Conservation (phyloP, 768 basidiomycete genomes). For the Postia placenta region DNA sequence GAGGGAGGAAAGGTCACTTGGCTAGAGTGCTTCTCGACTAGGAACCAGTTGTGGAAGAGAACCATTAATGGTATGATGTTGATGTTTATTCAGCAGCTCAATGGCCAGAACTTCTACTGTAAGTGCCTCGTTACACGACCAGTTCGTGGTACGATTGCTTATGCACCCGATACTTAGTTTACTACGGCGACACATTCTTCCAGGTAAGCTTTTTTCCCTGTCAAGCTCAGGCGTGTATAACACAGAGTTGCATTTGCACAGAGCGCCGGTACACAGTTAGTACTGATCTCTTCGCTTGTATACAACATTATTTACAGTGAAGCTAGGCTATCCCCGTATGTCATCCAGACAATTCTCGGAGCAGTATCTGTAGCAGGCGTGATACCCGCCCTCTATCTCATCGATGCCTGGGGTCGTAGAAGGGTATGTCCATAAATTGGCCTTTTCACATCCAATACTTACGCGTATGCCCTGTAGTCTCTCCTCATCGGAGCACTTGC, state of each 20-base stretch:
- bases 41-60: conserved; percentile 66
- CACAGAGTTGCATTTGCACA: no score
- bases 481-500: conserved; percentile 57
- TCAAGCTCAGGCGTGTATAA: no score
- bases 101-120: conserved; percentile 82
- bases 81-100: conserved; percentile 75
- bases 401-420: conserved; percentile 70
- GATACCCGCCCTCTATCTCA: conserved; percentile 62
- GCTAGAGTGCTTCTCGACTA: conserved; percentile 68
- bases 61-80: conserved; percentile 77
- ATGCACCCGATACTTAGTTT: conserved; percentile 37
- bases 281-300: no score
- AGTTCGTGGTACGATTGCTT: background rate
- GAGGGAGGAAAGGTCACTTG: conserved; percentile 79
- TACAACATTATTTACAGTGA: no score
- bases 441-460: no score
- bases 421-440: conserved; percentile 41
- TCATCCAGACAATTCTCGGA: conserved; percentile 68
- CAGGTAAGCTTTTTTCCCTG: conserved; percentile 6
- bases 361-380: conserved; percentile 69
- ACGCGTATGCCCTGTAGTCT: conserved; percentile 45
- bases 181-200: conserved; percentile 81
- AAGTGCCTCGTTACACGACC: conserved; percentile 20
- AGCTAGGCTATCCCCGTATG: conserved; percentile 37
- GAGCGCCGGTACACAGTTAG: conserved; percentile 59